Percentiles rank a stretch among this genome's conserved stretches.
Conservation (phyloP, 495 filamentous ascomycete genomes). For the Penicillium roqueforti region DNA sequence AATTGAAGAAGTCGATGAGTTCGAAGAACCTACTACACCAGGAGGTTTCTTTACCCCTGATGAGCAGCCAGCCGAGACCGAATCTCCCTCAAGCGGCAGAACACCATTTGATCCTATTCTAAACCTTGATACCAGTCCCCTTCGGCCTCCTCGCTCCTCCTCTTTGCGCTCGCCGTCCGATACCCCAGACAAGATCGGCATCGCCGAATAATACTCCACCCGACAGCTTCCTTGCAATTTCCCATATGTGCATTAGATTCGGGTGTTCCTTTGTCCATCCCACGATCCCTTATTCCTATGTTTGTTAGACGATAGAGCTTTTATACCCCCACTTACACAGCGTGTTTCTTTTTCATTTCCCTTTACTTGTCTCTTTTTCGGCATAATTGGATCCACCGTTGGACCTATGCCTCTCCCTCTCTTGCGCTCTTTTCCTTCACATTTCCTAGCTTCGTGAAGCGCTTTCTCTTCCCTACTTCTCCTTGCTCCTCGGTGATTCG, state of each 20-base stretch:
- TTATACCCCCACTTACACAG: conserved; percentile 36
- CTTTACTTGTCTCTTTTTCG: neutral
- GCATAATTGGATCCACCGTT: conserved; percentile 1
- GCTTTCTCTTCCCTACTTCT: conserved; percentile 6
- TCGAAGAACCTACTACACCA: conserved; percentile 47
- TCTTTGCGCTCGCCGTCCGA: conserved; percentile 28
- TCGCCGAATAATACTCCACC: neutral
- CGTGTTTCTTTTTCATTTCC: conserved; percentile 21
- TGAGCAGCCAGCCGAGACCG: conserved; percentile 9
- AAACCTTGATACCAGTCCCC: conserved; percentile 31
- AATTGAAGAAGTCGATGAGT: conserved; percentile 67
- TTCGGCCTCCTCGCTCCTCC: conserved; percentile 37
- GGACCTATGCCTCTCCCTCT: conserved; percentile 3
- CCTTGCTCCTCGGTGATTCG: conserved; percentile 5
- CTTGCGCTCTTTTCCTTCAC: conserved; percentile 4
- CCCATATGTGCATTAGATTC: neutral
- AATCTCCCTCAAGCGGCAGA: conserved; percentile 23
- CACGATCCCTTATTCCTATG: conserved; percentile 10
- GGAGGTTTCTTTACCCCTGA: conserved; percentile 19
- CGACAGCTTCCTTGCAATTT: conserved; percentile 5
- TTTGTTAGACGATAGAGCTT: conserved; percentile 27
- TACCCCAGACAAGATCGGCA: conserved; percentile 3
- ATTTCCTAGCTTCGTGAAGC: conserved; percentile 5
- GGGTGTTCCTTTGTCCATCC: neutral
- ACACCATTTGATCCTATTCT: conserved; percentile 34